These are phyloP conservation scores for Fusarium falciforme DNA, from an alignment of 2,329 filamentous ascomycete species.

Conservation along the genomic window DNA sequence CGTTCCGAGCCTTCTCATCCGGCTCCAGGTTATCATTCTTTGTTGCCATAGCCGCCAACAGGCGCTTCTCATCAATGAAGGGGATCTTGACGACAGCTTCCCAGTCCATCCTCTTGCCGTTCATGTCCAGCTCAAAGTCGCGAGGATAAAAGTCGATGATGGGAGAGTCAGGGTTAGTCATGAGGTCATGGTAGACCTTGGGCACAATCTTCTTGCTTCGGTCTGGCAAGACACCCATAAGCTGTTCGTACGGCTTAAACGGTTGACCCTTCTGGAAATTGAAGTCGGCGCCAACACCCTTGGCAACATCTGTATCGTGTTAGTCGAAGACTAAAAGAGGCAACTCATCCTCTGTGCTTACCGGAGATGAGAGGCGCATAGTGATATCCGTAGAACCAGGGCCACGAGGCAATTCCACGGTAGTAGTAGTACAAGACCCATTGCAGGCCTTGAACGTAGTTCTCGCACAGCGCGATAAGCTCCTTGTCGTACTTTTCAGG, in stretches of 20 bases:
- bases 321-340: slow-evolving; percentile 51
- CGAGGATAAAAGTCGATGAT: slow-evolving; percentile 98
- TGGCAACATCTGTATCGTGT: slow-evolving; percentile 78
- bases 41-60: slow-evolving; percentile 86
- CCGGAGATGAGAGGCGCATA: slow-evolving; percentile 96
- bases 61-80: slow-evolving; percentile 92
- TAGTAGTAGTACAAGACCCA: slow-evolving; percentile 99
- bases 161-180: slow-evolving; percentile 90
- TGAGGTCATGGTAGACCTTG: slow-evolving; percentile 85
- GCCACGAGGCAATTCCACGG: slow-evolving; percentile 95
- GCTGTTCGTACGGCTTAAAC: slow-evolving; percentile 93
- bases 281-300: slow-evolving; percentile 86
- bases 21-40: slow-evolving; percentile 82
- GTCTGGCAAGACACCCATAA: slow-evolving; percentile 98
- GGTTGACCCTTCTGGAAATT: slow-evolving; percentile 95
- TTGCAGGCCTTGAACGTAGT: slow-evolving; percentile 96
- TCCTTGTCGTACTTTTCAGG: slow-evolving; percentile 80
- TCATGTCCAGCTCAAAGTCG: slow-evolving; percentile 98
- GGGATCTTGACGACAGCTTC: slow-evolving; percentile 99
- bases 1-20: slow-evolving; percentile 85
- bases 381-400: slow-evolving; percentile 97
- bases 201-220: slow-evolving; percentile 98
- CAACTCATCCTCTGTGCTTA: slow-evolving; percentile 49
- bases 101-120: slow-evolving; percentile 99
- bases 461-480: slow-evolving; percentile 85